A percentile compares a stretch with the other conserved stretches of the same genome.
These are phyloP conservation scores for Penicilliopsis zonata DNA, from an alignment of 495 filamentous ascomycete genomes.

Conservation along the genomic window DNA sequence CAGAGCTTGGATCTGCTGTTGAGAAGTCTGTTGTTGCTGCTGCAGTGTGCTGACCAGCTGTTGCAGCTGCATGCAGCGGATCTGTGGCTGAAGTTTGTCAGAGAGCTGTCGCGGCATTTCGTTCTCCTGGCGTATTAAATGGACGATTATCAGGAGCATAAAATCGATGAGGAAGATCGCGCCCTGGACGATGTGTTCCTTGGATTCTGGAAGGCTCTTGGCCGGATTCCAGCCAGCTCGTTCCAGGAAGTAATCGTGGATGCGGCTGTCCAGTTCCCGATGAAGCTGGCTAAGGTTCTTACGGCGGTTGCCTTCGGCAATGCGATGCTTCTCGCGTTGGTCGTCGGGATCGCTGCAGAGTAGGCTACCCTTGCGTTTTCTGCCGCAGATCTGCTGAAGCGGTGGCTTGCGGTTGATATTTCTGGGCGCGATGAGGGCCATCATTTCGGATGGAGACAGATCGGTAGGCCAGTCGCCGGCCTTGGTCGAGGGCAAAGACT, in stretches of 20 bases:
- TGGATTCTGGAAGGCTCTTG: slow-evolving; percentile 33
- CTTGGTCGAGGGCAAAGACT: slow-evolving; percentile 22
- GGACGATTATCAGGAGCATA: slow-evolving; percentile 27
- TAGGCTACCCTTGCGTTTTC: slow-evolving; percentile 32
- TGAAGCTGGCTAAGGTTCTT: slow-evolving; percentile 33
- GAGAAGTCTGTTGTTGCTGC: slow-evolving; percentile 26
- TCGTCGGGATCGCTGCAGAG: slow-evolving; percentile 24
- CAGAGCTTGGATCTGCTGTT: slow-evolving; percentile 24
- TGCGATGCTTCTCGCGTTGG: slow-evolving; percentile 35
- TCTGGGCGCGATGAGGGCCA: slow-evolving; percentile 26
- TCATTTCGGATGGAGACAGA: slow-evolving; percentile 22
- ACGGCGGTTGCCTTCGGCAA: slow-evolving; percentile 33
- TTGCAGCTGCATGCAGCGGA: slow-evolving; percentile 33
- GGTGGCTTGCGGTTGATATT: slow-evolving; percentile 33
- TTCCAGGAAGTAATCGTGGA: slow-evolving; percentile 33
- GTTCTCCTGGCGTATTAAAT: slow-evolving; percentile 29
- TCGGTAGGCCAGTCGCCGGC: slow-evolving; percentile 25
- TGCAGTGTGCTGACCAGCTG: slow-evolving; percentile 25
- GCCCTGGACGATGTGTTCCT: slow-evolving; percentile 36
- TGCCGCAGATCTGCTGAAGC: slow-evolving; percentile 33
- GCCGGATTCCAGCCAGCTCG: slow-evolving; percentile 33
- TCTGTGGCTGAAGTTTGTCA: slow-evolving; percentile 29
- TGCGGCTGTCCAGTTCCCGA: slow-evolving; percentile 27
- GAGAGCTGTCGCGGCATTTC: slow-evolving; percentile 26
- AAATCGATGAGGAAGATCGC: slow-evolving; percentile 33